phyloP scores from a whole-genome alignment of 2,329 filamentous ascomycete species.

The Talaromyces funiculosus region DNA sequence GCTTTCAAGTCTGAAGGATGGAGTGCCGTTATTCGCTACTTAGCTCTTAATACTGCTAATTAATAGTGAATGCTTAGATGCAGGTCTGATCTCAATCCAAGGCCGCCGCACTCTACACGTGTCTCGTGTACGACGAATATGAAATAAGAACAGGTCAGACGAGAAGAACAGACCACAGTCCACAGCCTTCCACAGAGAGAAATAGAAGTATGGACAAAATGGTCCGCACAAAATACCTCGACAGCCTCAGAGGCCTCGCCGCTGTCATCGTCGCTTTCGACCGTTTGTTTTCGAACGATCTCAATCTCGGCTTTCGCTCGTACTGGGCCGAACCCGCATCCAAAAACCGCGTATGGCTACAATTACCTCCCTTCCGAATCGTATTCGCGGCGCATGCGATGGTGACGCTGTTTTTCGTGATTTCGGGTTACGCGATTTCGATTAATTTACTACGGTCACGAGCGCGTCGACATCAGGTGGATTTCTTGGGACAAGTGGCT shows the following conservation, averaged over 20 bases:
- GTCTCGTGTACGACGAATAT: neutral
- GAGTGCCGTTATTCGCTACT: neutral
- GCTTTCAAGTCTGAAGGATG: neutral
- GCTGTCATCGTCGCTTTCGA: conserved; percentile 21
- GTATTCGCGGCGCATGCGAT: conserved; percentile 33
- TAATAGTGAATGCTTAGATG: neutral
- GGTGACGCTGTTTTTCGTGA: conserved; percentile 53
- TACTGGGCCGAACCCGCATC: conserved; percentile 22
- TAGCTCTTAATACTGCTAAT: neutral
- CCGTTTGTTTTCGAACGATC: conserved; percentile 23
- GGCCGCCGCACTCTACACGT: neutral
- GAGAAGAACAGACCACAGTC: neutral
- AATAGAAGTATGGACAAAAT: neutral
- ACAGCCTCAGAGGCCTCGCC: conserved; percentile 27
- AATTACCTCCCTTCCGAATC: conserved; percentile 36
- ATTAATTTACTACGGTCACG: conserved; percentile 44
- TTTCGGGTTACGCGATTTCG: conserved; percentile 54
- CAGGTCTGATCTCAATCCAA: neutral
- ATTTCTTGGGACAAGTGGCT: conserved; percentile 2
- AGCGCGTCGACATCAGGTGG: neutral
- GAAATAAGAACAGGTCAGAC: neutral
- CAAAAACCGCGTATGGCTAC: conserved; percentile 20
- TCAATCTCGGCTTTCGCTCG: conserved; percentile 20
- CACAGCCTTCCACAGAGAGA: neutral
- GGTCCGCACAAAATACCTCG: conserved; percentile 18